A percentile compares a stretch with the other conserved stretches of the same genome.
Conservation (phyloP, 140 eudicot genomes). For the Senecio squalidus region DNA sequence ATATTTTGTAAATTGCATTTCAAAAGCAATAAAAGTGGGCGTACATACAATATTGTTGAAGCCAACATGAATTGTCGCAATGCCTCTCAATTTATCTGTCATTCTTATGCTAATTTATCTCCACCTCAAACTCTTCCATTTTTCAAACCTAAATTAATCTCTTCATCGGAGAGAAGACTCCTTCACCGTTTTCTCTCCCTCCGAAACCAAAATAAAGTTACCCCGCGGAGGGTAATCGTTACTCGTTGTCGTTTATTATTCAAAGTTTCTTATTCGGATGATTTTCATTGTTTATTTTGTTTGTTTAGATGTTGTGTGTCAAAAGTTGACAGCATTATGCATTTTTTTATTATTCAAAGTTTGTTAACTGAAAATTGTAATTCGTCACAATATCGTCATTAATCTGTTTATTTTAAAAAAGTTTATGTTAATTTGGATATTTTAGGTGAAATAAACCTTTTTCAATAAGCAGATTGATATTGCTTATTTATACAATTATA, state of each 20-base stretch:
- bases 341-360: background rate
- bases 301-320: background rate
- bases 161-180: constrained; percentile 36
- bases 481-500: no score
- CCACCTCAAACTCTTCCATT: constrained; percentile 25
- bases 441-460: no score
- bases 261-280: constrained; percentile 4
- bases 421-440: no score
- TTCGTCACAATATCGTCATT: no score
- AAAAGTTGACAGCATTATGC: background rate
- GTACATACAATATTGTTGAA: constrained; percentile 18
- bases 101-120: constrained; percentile 9
- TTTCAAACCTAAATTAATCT: constrained; percentile 11
- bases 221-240: constrained; percentile 10
- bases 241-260: background rate
- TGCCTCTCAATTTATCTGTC: constrained; percentile 23
- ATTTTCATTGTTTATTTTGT: constrained; percentile 1
- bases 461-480: no score
- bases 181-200: constrained; percentile 34
- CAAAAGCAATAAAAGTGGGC: constrained; percentile 6
- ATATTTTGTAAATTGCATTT: no score
- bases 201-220: constrained; percentile 1
- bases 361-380: no score
- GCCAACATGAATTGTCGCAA: constrained; percentile 19
- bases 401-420: no score